phyloP scores from a whole-genome alignment of 441 rosid species.

The Euphorbia schlechtendalii region DNA sequence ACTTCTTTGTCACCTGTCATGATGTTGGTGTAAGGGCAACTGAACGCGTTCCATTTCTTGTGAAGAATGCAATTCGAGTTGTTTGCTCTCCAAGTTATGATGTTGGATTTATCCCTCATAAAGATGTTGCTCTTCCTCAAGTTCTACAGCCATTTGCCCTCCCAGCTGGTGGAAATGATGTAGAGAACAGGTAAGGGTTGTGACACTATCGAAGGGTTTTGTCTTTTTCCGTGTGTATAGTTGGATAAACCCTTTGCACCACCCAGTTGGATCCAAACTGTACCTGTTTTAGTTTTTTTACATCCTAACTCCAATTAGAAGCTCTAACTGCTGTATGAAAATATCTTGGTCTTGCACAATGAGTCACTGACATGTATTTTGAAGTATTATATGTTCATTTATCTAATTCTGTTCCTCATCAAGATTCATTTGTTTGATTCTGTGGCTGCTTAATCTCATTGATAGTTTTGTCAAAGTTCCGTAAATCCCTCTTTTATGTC shows the following conservation, averaged over 20 bases:
- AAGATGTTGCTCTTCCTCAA: constrained; percentile 94
- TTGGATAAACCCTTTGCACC: background rate
- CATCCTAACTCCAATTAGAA: background rate
- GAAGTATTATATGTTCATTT: background rate
- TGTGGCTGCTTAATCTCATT: background rate
- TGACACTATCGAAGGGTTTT: background rate
- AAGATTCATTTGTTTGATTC: background rate
- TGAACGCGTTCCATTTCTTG: constrained; percentile 64
- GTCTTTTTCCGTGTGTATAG: no score
- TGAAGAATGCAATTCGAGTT: constrained; percentile 84
- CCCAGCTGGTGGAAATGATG: constrained; percentile 85
- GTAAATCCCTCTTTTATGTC: background rate
- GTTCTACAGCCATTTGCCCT: constrained; percentile 92
- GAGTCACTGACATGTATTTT: background rate
- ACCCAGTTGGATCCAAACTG: background rate
- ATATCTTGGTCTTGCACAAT: background rate
- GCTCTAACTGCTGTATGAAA: background rate
- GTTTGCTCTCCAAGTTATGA: constrained; percentile 97
- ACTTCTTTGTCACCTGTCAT: constrained; percentile 93
- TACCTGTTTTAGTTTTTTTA: background rate
- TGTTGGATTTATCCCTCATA: constrained; percentile 89
- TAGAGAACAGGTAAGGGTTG: constrained; percentile 63
- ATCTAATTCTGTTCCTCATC: background rate
- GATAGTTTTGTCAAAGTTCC: background rate
- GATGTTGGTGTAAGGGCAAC: constrained; percentile 97